These are phyloP conservation scores for Rugonectria rugulosa DNA, from an alignment of 2,329 filamentous ascomycete species.

Conservation along the genomic window DNA sequence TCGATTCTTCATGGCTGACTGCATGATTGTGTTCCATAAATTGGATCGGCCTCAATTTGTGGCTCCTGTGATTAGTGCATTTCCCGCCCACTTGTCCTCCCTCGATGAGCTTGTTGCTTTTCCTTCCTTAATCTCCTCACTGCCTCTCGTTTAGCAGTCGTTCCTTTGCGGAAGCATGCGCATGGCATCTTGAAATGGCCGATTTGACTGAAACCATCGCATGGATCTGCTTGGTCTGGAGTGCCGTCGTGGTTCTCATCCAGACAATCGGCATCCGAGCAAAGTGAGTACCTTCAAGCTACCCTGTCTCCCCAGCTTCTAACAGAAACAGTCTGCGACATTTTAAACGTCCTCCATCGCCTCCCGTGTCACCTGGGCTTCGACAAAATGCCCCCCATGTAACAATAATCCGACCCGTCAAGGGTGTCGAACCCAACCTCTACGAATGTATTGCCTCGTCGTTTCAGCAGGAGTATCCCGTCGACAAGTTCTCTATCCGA, in stretches of 20 bases:
- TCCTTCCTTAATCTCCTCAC: background rate
- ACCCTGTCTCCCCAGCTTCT: conserved; percentile 1
- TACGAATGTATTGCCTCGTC: conserved; percentile 92
- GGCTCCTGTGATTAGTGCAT: background rate
- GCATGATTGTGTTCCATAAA: too few species aligned
- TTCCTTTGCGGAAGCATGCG: too few species aligned
- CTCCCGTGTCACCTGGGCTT: conserved; percentile 60
- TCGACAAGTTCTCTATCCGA: conserved; percentile 76
- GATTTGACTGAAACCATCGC: conserved; percentile 50
- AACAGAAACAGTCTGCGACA: conserved; percentile 54
- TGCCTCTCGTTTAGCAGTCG: background rate
- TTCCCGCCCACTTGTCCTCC: conserved; percentile 5
- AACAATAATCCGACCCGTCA: conserved; percentile 91
- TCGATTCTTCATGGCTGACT: too few species aligned
- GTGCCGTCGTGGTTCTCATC: conserved; percentile 58
- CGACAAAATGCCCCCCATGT: conserved; percentile 73
- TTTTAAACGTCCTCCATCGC: conserved; percentile 58
- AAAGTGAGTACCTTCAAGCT: conserved; percentile 52
- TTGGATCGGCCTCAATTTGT: background rate
- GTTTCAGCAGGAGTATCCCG: conserved; percentile 83
- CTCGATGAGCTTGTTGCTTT: background rate
- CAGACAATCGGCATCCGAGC: conserved; percentile 64
- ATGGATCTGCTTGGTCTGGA: conserved; percentile 61
- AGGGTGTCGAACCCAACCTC: conserved; percentile 87
- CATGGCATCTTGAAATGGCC: conserved; percentile 35